Percentiles rank a stretch among this genome's conserved stretches.
phyloP scores from a whole-genome alignment of 2,329 filamentous ascomycete species.

The Basipetospora sp. region DNA sequence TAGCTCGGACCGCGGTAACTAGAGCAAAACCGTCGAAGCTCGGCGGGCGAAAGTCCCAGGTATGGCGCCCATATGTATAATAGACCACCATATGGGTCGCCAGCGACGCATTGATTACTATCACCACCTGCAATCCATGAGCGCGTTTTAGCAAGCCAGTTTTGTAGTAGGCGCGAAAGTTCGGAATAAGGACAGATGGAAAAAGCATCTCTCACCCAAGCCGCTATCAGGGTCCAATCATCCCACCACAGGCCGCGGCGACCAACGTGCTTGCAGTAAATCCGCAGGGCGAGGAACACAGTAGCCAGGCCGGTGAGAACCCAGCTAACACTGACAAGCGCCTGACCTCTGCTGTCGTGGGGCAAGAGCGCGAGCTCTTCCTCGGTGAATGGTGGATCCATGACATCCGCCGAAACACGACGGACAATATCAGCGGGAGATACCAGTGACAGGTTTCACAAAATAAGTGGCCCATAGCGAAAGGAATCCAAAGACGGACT shows the following conservation, averaged over 20 bases:
- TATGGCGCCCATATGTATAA: conserved; percentile 15
- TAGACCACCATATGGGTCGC: background rate
- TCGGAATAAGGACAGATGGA: background rate
- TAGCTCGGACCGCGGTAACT: too few relatives aligned
- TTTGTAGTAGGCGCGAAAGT: too few relatives aligned
- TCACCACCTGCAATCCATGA: background rate
- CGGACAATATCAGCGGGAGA: too few relatives aligned
- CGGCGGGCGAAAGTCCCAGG: too few relatives aligned
- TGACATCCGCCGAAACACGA: too few relatives aligned
- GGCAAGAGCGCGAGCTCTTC: too few relatives aligned
- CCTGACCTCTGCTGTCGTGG: too few relatives aligned
- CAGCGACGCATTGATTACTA: background rate
- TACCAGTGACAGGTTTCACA: too few relatives aligned
- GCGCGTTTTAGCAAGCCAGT: background rate
- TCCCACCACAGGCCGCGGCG: conserved; percentile 16
- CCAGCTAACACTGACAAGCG: too few relatives aligned
- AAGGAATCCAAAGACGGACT: too few relatives aligned
- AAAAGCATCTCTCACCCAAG: conserved; percentile 14
- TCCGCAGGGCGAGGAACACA: conserved; percentile 11
- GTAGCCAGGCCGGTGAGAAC: conserved; percentile 9
- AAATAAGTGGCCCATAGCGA: too few relatives aligned
- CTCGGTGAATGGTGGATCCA: too few relatives aligned
- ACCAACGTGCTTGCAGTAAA: conserved; percentile 14
- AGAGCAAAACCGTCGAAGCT: conserved; percentile 16
- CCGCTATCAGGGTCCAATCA: conserved; percentile 13